These are phyloP conservation scores for Mallotus nudiflorus DNA, from an alignment of 345 rosid genomes.

Conservation along the genomic window DNA sequence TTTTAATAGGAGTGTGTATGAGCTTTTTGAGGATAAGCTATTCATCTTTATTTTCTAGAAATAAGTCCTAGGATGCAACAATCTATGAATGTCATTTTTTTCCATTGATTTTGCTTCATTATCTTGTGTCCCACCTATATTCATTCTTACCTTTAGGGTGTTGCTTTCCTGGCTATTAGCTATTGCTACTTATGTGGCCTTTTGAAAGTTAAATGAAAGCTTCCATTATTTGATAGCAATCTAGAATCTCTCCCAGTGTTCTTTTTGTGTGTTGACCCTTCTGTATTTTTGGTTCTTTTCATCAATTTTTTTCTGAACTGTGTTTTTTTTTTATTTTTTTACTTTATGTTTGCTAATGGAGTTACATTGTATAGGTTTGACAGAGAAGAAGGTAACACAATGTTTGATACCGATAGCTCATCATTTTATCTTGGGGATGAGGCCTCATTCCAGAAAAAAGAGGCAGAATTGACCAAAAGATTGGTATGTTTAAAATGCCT, in stretches of 20 bases:
- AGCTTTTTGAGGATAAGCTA: not conserved
- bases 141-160: not conserved
- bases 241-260: not conserved
- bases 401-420: conserved; percentile 42
- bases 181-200: not conserved
- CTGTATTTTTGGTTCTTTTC: not conserved
- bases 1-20: not conserved
- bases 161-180: not conserved
- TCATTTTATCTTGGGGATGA: conserved; percentile 85
- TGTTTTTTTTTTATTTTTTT: too few relatives aligned
- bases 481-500: conserved; percentile 48
- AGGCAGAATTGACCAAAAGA: conserved; percentile 84
- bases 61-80: not conserved
- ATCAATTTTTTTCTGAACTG: not conserved
- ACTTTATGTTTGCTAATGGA: not conserved
- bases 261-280: too few relatives aligned
- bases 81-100: conserved; percentile 1
- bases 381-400: conserved; percentile 12
- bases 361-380: not conserved
- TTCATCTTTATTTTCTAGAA: not conserved
- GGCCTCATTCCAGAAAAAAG: conserved; percentile 80
- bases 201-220: not conserved
- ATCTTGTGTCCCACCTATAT: not conserved
- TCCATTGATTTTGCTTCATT: not conserved
- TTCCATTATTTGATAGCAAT: not conserved